Conservation (phyloP, 495 filamentous ascomycete genomes). For the Hypoxylon fragiforme region DNA sequence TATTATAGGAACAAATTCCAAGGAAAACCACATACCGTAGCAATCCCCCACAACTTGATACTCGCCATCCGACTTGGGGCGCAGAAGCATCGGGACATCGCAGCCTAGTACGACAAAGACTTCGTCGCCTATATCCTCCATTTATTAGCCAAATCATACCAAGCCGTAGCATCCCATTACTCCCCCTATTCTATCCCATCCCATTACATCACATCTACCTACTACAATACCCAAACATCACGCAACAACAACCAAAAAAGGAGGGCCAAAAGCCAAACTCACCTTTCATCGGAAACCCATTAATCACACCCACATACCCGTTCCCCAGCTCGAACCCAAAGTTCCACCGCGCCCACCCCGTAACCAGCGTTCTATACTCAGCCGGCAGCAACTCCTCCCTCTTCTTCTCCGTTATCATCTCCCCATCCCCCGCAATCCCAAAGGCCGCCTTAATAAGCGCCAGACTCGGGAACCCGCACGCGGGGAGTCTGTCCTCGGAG, state of each 20-base stretch:
- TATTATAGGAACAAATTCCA: not conserved
- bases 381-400: not conserved
- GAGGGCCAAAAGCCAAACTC: not conserved
- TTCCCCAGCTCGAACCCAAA: not conserved
- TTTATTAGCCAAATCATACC: not conserved
- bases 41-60: slow-evolving; percentile 23
- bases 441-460: no score
- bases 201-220: no score
- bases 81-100: slow-evolving; percentile 14
- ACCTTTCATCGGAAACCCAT: slow-evolving; percentile 10
- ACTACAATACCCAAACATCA: no score
- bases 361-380: not conserved
- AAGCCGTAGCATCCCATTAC: no score
- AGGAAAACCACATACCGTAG: slow-evolving; percentile 13
- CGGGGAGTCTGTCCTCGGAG: not conserved
- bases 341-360: not conserved
- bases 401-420: no score
- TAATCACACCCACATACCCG: slow-evolving; percentile 12
- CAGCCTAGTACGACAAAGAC: slow-evolving; percentile 18
- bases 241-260: not conserved
- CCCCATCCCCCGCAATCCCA: no score
- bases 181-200: no score
- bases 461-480: no score
- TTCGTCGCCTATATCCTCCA: slow-evolving; percentile 10
- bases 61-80: slow-evolving; percentile 5